phyloP scores from a whole-genome alignment of 176 grass and related monocot genomes.

The Ampelocalamus luodianensis region DNA sequence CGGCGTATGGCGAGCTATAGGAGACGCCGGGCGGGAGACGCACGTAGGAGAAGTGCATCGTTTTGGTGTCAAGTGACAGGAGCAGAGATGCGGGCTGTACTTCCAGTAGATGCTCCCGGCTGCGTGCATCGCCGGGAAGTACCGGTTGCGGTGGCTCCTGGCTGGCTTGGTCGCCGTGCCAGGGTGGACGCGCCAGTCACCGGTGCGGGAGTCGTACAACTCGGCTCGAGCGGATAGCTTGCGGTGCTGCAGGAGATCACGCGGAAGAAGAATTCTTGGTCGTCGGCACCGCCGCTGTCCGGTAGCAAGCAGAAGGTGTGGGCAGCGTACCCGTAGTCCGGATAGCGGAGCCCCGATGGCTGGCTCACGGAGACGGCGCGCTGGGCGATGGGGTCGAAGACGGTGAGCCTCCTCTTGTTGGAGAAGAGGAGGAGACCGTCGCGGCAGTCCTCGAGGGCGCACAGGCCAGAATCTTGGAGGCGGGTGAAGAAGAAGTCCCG shows the following conservation, averaged over 20 bases:
- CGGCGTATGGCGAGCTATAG: neutral
- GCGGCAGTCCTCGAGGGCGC: neutral
- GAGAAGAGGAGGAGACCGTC: conserved; percentile 21
- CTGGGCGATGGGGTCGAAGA: conserved; percentile 9
- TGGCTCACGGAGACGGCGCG: neutral
- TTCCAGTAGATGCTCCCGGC: conserved; percentile 31
- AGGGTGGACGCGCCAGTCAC: neutral
- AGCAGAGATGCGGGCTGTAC: neutral
- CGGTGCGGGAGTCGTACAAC: neutral
- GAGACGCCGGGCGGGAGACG: conserved; percentile 1
- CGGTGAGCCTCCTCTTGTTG: conserved; percentile 1
- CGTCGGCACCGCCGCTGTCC: neutral
- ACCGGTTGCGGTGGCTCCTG: neutral
- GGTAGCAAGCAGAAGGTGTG: conserved; percentile 12
- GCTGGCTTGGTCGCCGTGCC: neutral
- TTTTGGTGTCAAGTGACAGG: neutral
- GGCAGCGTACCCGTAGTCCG: neutral
- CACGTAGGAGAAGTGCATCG: neutral
- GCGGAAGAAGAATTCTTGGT: neutral
- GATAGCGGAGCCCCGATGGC: neutral
- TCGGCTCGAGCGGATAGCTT: neutral
- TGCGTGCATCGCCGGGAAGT: conserved; percentile 15
- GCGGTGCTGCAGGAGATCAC: conserved; percentile 19
- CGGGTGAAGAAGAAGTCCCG: conserved; percentile 18
- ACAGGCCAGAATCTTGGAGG: conserved; percentile 5